phyloP scores from a whole-genome alignment of 1,139 yeast species.

The Taphrina pruni region DNA sequence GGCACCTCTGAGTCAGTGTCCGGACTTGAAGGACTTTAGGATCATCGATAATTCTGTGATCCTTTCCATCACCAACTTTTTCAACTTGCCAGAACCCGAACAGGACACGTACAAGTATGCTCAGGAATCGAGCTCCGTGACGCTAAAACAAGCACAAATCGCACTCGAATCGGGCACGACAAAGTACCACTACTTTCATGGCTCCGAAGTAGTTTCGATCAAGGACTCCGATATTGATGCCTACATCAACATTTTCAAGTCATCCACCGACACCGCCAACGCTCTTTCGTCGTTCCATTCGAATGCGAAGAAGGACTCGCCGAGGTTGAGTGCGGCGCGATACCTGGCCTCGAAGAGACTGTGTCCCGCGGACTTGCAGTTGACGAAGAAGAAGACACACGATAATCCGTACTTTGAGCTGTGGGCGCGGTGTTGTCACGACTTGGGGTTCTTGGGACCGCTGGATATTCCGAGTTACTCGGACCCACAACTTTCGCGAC shows the following conservation, averaged over 20 bases:
- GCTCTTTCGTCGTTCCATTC: constrained; percentile 16
- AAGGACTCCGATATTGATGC: constrained; percentile 18
- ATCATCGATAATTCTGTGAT: constrained; percentile 12
- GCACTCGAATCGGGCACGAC: constrained; percentile 5
- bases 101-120: constrained; percentile 27
- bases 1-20: not conserved
- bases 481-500: constrained; percentile 15
- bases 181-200: constrained; percentile 22
- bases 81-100: constrained; percentile 14
- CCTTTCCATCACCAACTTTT: constrained; percentile 7
- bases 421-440: constrained; percentile 22
- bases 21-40: constrained; percentile 41
- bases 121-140: constrained; percentile 17
- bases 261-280: constrained; percentile 21
- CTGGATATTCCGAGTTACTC: constrained; percentile 12
- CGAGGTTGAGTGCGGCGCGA: constrained; percentile 11
- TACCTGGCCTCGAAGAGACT: constrained; percentile 9
- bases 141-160: constrained; percentile 10
- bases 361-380: constrained; percentile 2
- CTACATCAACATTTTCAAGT: constrained; percentile 23
- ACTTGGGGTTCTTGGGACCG: constrained; percentile 36
- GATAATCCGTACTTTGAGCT: constrained; percentile 30
- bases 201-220: not conserved
- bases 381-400: constrained; percentile 16
- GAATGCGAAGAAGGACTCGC: constrained; percentile 32